A percentile compares a stretch with the other conserved stretches of the same genome.
Evolutionary conservation across 176 grass and related monocot species (phyloP).

Genomic region (Avena atlantica): DNA sequence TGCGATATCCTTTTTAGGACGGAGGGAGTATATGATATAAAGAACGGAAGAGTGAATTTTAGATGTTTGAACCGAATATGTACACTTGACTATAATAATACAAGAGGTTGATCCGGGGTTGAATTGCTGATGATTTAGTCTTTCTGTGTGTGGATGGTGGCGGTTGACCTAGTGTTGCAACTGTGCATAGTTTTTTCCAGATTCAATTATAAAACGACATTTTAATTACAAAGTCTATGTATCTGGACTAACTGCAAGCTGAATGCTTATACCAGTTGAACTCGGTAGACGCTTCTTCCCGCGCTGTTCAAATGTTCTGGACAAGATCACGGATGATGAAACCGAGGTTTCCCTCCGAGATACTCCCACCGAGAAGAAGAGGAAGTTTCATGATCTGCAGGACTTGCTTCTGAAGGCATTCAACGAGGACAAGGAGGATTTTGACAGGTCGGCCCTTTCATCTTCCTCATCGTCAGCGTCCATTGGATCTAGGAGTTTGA

Average conservation of each 20-base stretch:
- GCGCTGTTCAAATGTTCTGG: constrained; percentile 62
- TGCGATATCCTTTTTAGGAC: too few species aligned
- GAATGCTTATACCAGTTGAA: constrained; percentile 61
- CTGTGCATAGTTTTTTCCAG: not conserved
- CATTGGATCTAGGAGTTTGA: not conserved
- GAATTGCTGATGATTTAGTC: not conserved
- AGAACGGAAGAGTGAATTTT: not conserved
- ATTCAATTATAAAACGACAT: not conserved
- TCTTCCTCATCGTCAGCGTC: constrained; percentile 48
- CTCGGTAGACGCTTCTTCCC: constrained; percentile 83
- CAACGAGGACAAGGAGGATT: constrained; percentile 76
- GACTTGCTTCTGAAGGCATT: constrained; percentile 68
- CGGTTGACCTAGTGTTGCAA: not conserved
- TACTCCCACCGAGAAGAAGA: constrained; percentile 52
- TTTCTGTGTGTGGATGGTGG: not conserved
- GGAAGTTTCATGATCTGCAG: constrained; percentile 68
- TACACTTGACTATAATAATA: not conserved
- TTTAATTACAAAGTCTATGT: not conserved
- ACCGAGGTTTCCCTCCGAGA: constrained; percentile 44
- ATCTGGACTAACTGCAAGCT: constrained; percentile 30
- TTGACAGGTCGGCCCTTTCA: constrained; percentile 38
- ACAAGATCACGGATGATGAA: constrained; percentile 82
- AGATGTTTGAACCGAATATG: not conserved
- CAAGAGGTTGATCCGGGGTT: not conserved
- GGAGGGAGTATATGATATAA: not conserved